Conservation (phyloP, 805 yeast genomes). For the Wickerhamiella dianesei region DNA sequence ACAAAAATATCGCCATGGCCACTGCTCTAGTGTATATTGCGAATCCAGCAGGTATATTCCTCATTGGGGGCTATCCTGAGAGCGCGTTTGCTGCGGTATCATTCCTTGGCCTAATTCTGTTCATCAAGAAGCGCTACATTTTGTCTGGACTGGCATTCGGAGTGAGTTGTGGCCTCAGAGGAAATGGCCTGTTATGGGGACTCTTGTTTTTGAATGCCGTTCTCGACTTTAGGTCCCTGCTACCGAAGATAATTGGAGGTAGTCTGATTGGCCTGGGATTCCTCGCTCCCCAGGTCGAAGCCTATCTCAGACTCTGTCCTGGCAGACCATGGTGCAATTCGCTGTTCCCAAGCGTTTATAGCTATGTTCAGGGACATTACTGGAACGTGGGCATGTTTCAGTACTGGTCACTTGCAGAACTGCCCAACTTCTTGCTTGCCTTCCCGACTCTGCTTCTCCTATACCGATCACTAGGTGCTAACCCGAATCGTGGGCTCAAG, state of each 20-base stretch:
- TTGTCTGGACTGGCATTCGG: conserved; percentile 43
- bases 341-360: conserved; percentile 44
- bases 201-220: conserved; percentile 34
- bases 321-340: conserved; percentile 68
- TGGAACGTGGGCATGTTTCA: conserved; percentile 75
- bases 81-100: conserved; percentile 49
- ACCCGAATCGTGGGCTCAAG: conserved; percentile 12
- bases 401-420: conserved; percentile 72
- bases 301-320: conserved; percentile 54
- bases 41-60: conserved; percentile 73
- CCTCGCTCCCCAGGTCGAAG: conserved; percentile 34
- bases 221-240: neutral
- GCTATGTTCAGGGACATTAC: conserved; percentile 61
- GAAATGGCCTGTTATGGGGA: conserved; percentile 69
- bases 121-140: conserved; percentile 33
- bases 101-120: conserved; percentile 40
- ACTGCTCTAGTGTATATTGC: conserved; percentile 38
- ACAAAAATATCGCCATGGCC: conserved; percentile 20
- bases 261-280: conserved; percentile 35
- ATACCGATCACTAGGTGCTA: conserved; percentile 26
- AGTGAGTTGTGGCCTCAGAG: conserved; percentile 48
- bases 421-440: conserved; percentile 72
- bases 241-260: conserved; percentile 40
- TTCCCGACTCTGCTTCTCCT: conserved; percentile 48
- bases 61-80: conserved; percentile 66